phyloP scores from a whole-genome alignment of 2,329 filamentous ascomycete genomes.

The Fusarium pilosicola region DNA sequence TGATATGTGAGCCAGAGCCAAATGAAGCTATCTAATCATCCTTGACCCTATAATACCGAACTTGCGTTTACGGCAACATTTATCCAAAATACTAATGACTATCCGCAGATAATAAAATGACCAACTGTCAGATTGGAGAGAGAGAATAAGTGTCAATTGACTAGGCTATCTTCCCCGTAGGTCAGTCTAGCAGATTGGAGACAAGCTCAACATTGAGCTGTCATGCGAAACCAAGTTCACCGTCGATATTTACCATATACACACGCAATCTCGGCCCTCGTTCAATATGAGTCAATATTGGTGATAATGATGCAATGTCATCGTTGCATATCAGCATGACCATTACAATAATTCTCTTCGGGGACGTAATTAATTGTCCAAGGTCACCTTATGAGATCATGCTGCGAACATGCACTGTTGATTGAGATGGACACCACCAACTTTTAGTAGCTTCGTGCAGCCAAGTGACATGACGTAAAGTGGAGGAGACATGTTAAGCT shows the following conservation, averaged over 20 bases:
- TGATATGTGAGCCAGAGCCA: not conserved
- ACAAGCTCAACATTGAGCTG: not conserved
- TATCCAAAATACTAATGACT: not conserved
- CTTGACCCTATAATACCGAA: not conserved
- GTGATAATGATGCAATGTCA: not conserved
- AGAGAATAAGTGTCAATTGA: no score
- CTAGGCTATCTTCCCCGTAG: no score
- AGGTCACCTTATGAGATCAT: not conserved
- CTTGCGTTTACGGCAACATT: not conserved
- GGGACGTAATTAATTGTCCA: not conserved
- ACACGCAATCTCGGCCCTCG: not conserved
- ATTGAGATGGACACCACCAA: not conserved
- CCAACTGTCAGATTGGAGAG: not conserved
- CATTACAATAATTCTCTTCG: not conserved
- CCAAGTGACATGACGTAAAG: slow-evolving; percentile 9
- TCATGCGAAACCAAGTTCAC: not conserved
- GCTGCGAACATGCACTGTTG: not conserved
- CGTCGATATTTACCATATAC: not conserved
- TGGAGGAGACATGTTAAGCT: not conserved
- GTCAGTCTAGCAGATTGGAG: not conserved
- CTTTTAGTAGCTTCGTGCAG: not conserved
- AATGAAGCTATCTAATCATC: not conserved
- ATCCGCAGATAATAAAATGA: no score
- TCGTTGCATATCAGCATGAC: not conserved
- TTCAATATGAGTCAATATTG: not conserved